Conservation (phyloP, 2,329 filamentous ascomycete species). For the Fusarium piperis region DNA sequence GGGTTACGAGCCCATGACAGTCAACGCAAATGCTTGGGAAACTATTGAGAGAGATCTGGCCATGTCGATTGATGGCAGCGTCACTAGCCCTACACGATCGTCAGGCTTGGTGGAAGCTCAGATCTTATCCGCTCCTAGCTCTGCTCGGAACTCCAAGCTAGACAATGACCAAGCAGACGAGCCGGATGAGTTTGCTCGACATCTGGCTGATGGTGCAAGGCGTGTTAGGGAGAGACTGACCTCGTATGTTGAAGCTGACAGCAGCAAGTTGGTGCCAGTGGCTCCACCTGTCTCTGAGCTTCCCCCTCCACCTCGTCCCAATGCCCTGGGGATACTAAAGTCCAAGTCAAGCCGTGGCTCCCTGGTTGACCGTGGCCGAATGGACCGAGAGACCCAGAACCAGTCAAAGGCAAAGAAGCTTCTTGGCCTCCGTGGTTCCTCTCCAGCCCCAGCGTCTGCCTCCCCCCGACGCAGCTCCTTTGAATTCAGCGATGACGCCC, state of each 20-base stretch:
- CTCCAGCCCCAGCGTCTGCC: constrained; percentile 52
- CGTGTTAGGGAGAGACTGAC: constrained; percentile 79
- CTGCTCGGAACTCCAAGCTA: constrained; percentile 32
- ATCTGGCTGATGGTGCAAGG: constrained; percentile 75
- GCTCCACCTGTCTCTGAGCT: constrained; percentile 50
- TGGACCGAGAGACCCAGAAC: constrained; percentile 51
- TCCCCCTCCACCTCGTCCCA: constrained; percentile 56
- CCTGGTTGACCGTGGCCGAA: constrained; percentile 60
- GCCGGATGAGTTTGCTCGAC: constrained; percentile 73
- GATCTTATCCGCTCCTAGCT: background rate
- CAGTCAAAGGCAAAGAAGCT: constrained; percentile 69
- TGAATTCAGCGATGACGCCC: constrained; percentile 26
- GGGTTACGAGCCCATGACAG: constrained; percentile 35
- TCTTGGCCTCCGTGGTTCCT: constrained; percentile 63
- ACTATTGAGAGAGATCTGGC: constrained; percentile 44
- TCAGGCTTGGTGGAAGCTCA: constrained; percentile 32
- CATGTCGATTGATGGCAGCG: constrained; percentile 39
- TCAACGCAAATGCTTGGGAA: constrained; percentile 58
- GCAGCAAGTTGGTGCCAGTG: constrained; percentile 46
- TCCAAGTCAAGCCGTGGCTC: constrained; percentile 75
- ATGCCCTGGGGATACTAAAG: constrained; percentile 71
- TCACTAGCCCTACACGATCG: constrained; percentile 34
- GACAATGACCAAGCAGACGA: constrained; percentile 61
- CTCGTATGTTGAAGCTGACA: constrained; percentile 72
- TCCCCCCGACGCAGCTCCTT: constrained; percentile 50